Conservation (phyloP, 345 rosid genomes). For the Heritiera littoralis region DNA sequence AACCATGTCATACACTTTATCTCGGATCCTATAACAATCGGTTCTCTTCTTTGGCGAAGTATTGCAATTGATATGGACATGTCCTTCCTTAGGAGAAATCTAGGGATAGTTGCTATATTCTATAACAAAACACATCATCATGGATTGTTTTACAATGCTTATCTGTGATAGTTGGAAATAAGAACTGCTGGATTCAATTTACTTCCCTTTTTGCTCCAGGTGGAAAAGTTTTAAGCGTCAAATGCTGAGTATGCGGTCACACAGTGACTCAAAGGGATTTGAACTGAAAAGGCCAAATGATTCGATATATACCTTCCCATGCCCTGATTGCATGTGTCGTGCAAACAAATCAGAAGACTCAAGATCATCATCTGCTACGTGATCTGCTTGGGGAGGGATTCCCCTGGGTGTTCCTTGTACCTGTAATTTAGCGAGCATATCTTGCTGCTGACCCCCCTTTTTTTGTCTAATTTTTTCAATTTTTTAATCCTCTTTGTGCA, state of each 20-base stretch:
- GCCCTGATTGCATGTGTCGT: constrained; percentile 98
- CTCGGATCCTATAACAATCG: neutral
- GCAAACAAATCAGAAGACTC: constrained; percentile 58
- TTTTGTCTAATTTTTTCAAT: constrained; percentile 54
- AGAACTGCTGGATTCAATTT: neutral
- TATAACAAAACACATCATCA: neutral
- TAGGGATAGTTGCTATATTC: neutral
- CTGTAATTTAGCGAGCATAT: constrained; percentile 27
- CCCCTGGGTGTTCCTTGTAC: constrained; percentile 25
- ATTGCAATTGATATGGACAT: neutral
- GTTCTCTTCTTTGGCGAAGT: neutral
- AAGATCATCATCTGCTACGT: constrained; percentile 43
- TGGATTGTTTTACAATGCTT: neutral
- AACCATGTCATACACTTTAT: neutral
- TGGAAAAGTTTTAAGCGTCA: constrained; percentile 96
- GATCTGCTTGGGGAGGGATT: constrained; percentile 28
- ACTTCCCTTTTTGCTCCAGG: constrained; percentile 37
- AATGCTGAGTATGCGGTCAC: constrained; percentile 85
- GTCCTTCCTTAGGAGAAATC: neutral
- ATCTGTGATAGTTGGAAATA: neutral
- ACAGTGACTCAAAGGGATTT: constrained; percentile 91
- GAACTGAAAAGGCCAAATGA: constrained; percentile 89
- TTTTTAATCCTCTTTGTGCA: constrained; percentile 27
- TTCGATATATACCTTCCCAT: constrained; percentile 87
- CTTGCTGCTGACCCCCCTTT: constrained; percentile 36